phyloP scores from a whole-genome alignment of 345 rosid genomes.

The Brassica juncea region DNA sequence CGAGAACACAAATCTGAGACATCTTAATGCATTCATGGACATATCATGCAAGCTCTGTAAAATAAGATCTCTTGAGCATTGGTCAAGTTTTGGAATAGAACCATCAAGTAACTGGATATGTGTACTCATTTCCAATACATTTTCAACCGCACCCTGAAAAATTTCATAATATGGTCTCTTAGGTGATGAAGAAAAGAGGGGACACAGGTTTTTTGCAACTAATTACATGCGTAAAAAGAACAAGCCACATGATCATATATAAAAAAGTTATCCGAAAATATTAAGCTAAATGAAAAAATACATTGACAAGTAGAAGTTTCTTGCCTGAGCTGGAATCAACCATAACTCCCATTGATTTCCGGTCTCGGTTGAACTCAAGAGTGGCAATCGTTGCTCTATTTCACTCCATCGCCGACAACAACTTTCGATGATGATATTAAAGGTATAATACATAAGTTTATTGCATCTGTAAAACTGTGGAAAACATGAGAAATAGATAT shows the following conservation, averaged over 20 bases:
- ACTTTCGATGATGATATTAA: slow-evolving; percentile 42
- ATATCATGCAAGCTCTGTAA: slow-evolving; percentile 62
- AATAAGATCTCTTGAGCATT: slow-evolving; percentile 55
- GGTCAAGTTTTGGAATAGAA: slow-evolving; percentile 62
- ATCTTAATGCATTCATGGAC: slow-evolving; percentile 75
- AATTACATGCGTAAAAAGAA: not conserved
- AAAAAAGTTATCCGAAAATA: not conserved
- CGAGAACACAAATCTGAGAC: slow-evolving; percentile 83
- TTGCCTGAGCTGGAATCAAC: slow-evolving; percentile 71
- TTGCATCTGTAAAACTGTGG: not conserved
- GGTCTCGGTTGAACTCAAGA: slow-evolving; percentile 85
- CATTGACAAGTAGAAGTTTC: slow-evolving; percentile 83
- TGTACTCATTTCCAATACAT: slow-evolving; percentile 83
- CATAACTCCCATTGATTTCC: slow-evolving; percentile 98
- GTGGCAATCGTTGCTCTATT: slow-evolving; percentile 84
- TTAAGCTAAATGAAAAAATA: slow-evolving; percentile 11
- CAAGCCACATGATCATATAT: slow-evolving; percentile 5
- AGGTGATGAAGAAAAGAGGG: not conserved
- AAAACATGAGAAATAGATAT: not conserved
- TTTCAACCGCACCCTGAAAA: slow-evolving; percentile 95
- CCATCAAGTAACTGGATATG: slow-evolving; percentile 73
- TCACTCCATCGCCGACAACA: slow-evolving; percentile 69
- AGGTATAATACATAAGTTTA: not conserved
- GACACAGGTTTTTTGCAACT: not conserved
- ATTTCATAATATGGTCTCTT: not conserved